Conservation (phyloP, 148 eudicot species). For the Chenopodium quinoa region DNA sequence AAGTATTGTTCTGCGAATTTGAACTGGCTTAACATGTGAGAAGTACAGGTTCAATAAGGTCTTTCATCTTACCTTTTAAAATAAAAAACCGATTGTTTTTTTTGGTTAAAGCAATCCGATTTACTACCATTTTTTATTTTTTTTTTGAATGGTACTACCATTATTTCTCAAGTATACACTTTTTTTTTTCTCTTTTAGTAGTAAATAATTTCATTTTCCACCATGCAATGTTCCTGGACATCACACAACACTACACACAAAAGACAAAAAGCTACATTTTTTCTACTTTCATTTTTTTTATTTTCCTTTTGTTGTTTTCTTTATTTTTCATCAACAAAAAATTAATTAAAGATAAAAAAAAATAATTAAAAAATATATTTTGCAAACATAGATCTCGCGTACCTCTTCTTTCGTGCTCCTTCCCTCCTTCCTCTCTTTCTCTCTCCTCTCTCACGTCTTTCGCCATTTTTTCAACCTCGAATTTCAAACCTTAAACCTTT, state of each 20-base stretch:
- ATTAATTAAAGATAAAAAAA: no score
- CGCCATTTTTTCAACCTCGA: constrained; percentile 8
- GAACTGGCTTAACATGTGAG: no score
- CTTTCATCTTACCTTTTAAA: no score
- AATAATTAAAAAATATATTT: not conserved
- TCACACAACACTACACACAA: not conserved
- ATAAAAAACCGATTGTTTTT: no score
- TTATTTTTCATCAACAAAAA: constrained; percentile 1
- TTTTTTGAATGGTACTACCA: no score
- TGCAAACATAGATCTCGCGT: constrained; percentile 26
- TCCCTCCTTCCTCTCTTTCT: not conserved
- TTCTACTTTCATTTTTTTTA: not conserved
- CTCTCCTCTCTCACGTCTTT: constrained; percentile 17
- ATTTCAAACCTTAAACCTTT: not conserved
- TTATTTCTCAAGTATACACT: not conserved
- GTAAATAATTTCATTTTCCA: not conserved
- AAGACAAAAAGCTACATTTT: not conserved
- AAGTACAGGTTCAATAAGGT: no score
- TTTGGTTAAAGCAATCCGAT: no score
- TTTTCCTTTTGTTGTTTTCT: not conserved
- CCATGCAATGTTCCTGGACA: not conserved
- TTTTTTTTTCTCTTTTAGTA: not conserved
- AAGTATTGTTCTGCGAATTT: no score
- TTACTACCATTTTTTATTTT: no score
- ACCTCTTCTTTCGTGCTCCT: constrained; percentile 8